Evolutionary conservation across 345 rosid genomes (phyloP).

Genomic region (Salix exigua): DNA sequence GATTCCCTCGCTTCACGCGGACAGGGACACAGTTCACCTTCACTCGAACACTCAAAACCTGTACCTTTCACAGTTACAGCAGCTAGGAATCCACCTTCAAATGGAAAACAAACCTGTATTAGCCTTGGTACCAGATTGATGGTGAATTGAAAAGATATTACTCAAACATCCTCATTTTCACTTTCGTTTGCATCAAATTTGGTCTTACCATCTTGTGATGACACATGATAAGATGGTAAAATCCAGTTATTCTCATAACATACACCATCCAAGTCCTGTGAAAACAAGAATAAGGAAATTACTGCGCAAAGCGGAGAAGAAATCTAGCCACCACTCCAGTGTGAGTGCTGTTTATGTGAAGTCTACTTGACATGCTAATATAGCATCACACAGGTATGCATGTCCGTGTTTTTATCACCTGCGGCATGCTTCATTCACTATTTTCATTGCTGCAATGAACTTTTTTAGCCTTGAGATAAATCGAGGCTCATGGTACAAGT

Average conservation of each 20-base stretch:
- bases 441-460: not conserved
- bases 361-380: not conserved
- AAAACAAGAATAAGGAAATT: not conserved
- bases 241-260: slow-evolving; percentile 55
- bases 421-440: not conserved
- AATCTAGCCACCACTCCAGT: not conserved
- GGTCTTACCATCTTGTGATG: slow-evolving; percentile 50
- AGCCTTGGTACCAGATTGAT: not conserved
- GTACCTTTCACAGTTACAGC: slow-evolving; percentile 38
- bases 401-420: not conserved
- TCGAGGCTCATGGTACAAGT: not conserved
- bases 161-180: not conserved
- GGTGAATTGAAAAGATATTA: not conserved
- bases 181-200: not conserved
- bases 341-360: not conserved
- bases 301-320: not conserved
- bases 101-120: not conserved
- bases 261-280: slow-evolving; percentile 60
- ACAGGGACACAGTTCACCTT: slow-evolving; percentile 26
- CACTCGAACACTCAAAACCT: slow-evolving; percentile 23
- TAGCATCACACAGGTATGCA: not conserved
- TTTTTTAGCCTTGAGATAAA: not conserved
- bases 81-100: slow-evolving; percentile 59
- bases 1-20: slow-evolving; percentile 61
- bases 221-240: slow-evolving; percentile 51